Evolutionary conservation across 2,329 filamentous ascomycete genomes (phyloP).

Genomic region (Pseudopithomyces chartarum): DNA sequence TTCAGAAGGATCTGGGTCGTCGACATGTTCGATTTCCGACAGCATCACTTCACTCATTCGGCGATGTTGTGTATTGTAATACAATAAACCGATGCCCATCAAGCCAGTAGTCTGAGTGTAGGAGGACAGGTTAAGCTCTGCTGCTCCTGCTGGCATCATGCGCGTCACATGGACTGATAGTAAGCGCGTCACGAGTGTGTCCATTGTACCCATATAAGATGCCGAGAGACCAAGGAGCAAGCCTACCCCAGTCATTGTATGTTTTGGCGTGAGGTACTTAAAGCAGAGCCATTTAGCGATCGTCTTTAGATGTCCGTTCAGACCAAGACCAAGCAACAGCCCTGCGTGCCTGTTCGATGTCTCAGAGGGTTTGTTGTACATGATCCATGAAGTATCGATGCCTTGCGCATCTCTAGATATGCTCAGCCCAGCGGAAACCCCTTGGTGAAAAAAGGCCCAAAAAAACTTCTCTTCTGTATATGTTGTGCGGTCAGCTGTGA

Average conservation of each 20-base stretch:
- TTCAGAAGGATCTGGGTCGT: constrained; percentile 72
- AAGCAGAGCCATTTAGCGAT: constrained; percentile 98
- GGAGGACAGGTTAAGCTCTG: constrained; percentile 90
- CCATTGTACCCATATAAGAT: constrained; percentile 96
- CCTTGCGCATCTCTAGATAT: constrained; percentile 89
- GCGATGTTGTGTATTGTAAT: constrained; percentile 93
- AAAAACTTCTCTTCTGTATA: constrained; percentile 97
- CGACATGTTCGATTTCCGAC: constrained; percentile 90
- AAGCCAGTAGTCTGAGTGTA: constrained; percentile 94
- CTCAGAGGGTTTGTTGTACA: constrained; percentile 95
- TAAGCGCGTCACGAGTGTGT: constrained; percentile 88
- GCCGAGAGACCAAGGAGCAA: constrained; percentile 90
- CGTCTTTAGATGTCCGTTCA: constrained; percentile 93
- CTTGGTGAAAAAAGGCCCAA: constrained; percentile 98
- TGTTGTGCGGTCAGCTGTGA: constrained; percentile 85
- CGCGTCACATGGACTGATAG: constrained; percentile 95
- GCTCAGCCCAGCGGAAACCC: constrained; percentile 87
- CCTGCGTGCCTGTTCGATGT: constrained; percentile 96
- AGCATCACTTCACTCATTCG: constrained; percentile 99
- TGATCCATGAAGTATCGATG: constrained; percentile 98
- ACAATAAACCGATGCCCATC: constrained; percentile 94
- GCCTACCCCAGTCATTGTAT: constrained; percentile 98
- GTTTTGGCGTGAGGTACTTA: constrained; percentile 98
- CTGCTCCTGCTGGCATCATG: constrained; percentile 89
- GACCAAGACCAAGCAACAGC: constrained; percentile 84